These are phyloP conservation scores for Panus rudis DNA, from an alignment of 768 basidiomycete species.

Conservation along the genomic window DNA sequence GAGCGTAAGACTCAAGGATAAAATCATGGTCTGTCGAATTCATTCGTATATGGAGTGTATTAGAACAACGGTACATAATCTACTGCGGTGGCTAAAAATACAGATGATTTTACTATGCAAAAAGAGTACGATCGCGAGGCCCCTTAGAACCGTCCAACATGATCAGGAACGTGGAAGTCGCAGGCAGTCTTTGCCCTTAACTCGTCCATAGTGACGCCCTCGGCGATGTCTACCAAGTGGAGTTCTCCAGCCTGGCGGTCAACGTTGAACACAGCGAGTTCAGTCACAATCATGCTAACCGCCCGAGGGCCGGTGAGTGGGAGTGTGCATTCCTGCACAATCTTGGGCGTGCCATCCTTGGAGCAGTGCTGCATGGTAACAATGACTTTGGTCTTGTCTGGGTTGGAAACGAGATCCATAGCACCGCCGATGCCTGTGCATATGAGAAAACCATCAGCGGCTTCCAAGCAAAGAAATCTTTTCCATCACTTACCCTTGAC, in stretches of 20 bases:
- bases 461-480: neutral
- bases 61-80: no score
- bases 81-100: no score
- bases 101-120: no score
- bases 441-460: neutral
- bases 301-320: constrained; percentile 83
- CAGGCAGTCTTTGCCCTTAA: constrained; percentile 78
- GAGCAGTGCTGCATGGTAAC: constrained; percentile 84
- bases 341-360: constrained; percentile 83
- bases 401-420: constrained; percentile 93
- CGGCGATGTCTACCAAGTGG: constrained; percentile 71
- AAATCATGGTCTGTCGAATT: no score
- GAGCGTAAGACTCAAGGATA: no score
- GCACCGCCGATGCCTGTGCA: constrained; percentile 80
- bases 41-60: no score
- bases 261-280: constrained; percentile 82
- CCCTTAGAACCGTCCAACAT: constrained; percentile 43
- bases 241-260: constrained; percentile 67
- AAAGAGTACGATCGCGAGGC: no score
- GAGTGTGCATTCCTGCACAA: constrained; percentile 70
- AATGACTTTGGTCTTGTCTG: constrained; percentile 88
- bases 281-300: constrained; percentile 87
- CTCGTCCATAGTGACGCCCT: constrained; percentile 76
- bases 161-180: constrained; percentile 56
- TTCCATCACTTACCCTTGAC: constrained; percentile 51